Evolutionary conservation across 2,329 filamentous ascomycete species (phyloP), one percentile per base, ranked within the genome.

Genomic region (Paecilomyces dactylethromorphus): DNA sequence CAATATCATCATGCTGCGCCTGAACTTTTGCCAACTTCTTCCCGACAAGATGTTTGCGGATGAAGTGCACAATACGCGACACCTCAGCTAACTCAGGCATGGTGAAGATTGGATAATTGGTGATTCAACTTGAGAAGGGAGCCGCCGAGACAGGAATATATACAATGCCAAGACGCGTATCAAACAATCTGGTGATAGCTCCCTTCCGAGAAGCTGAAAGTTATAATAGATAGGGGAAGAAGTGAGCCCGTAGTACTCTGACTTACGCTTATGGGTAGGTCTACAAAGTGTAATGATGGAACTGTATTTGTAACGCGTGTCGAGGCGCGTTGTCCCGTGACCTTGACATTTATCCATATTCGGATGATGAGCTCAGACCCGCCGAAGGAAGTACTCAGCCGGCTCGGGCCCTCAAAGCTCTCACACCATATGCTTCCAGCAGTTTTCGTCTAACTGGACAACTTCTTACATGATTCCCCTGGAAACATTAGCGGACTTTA

Each of bases 31-130:
- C 78, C 61, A 99, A 87, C 10, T 82, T 89, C 77, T 91, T 94
- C 58, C 91, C 91, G 29, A 95, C 88, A n/a, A 96, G 82, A 73
- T 91, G 85, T 63, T 89, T 87, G 60, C 86, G 87, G 45, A 99
- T 84, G 71, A 88, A 95, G 72, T 96, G 89, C 55, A 95, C 91
- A 64, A 93, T 85, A 51, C 92, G 89, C 21, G 91, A 89, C 64
- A 97, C 89, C 87, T 81, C 79, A 22, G 77, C 75, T 64, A 81
- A 74, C 58, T 81, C 79, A 61, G 79, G 79, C 79, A 81, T 81
- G 49, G 55, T 67, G 52, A 24, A 55, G 39, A 15, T 32, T 52
- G 11, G 54, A 57, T 57, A 21, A 12, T 51, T 21, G 52, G 33
- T 56, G 24, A 7, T 31, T 21, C 33, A 39, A 26, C n/a, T 22